Conservation (phyloP, 1,284 basidiomycete species). For the Apiotrichum gracile region DNA sequence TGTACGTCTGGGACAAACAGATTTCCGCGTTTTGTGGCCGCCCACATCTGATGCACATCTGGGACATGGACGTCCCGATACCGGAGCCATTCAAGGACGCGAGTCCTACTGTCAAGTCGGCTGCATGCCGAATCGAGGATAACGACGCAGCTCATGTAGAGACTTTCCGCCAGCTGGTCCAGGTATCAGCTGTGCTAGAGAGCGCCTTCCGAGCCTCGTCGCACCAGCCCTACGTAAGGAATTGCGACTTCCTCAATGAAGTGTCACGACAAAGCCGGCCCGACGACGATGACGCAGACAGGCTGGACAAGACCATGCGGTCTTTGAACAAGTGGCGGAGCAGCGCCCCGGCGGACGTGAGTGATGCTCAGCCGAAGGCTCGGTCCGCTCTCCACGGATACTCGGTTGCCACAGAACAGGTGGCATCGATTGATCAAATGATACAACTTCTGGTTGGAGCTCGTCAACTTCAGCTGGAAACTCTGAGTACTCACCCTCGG, state of each 20-base stretch:
- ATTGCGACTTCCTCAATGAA: slow-evolving; percentile 11
- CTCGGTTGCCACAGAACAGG: slow-evolving; percentile 10
- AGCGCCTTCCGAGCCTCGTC: slow-evolving; percentile 8
- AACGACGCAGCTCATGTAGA: slow-evolving; percentile 4
- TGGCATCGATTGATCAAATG: slow-evolving; percentile 10
- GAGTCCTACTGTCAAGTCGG: not conserved
- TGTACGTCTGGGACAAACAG: slow-evolving; percentile 17
- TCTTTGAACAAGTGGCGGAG: slow-evolving; percentile 3
- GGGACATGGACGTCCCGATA: slow-evolving; percentile 14
- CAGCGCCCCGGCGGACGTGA: not conserved
- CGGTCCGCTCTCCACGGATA: not conserved
- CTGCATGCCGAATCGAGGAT: not conserved
- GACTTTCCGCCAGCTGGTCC: slow-evolving; percentile 9
- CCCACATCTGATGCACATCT: slow-evolving; percentile 5
- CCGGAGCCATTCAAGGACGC: slow-evolving; percentile 9
- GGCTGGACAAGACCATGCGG: slow-evolving; percentile 8
- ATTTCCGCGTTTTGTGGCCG: slow-evolving; percentile 13
- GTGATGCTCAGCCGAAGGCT: not conserved
- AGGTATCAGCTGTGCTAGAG: slow-evolving; percentile 7
- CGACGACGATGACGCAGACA: slow-evolving; percentile 5
- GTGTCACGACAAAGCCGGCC: slow-evolving; percentile 1
- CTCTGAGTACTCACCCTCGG: not conserved
- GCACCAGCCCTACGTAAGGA: slow-evolving; percentile 5
- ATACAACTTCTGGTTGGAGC: slow-evolving; percentile 7
- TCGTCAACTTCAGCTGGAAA: slow-evolving; percentile 12